Percentiles rank a stretch among this genome's conserved stretches.
phyloP scores from a whole-genome alignment of 2,329 filamentous ascomycete genomes.

The Ascochyta viciae-villosae region DNA sequence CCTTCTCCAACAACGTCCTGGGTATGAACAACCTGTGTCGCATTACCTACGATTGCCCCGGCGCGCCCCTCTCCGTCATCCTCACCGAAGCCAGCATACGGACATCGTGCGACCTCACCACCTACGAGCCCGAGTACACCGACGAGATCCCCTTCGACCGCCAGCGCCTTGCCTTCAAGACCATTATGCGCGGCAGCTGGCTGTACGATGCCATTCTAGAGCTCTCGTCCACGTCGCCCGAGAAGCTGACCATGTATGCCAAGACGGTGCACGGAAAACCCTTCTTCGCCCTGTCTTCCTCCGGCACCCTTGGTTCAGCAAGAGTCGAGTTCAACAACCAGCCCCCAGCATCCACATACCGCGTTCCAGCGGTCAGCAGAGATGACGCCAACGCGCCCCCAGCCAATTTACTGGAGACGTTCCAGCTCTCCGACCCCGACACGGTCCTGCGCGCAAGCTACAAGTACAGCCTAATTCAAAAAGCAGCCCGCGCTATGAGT shows the following conservation, averaged over 20 bases:
- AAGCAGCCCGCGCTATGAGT: constrained; percentile 89
- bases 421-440: constrained; percentile 60
- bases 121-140: constrained; percentile 71
- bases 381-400: constrained; percentile 9
- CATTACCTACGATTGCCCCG: constrained; percentile 76
- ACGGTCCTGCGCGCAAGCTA: constrained; percentile 66
- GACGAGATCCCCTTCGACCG: constrained; percentile 90
- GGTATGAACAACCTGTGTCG: constrained; percentile 87
- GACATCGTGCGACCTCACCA: constrained; percentile 81
- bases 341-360: constrained; percentile 32
- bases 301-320: constrained; percentile 65
- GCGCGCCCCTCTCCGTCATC: constrained; percentile 81
- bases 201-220: constrained; percentile 76
- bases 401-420: constrained; percentile 71
- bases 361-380: constrained; percentile 12
- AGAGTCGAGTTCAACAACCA: constrained; percentile 65
- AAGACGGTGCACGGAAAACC: constrained; percentile 53
- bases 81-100: constrained; percentile 81
- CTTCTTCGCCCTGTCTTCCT: constrained; percentile 76
- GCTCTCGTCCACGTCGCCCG: constrained; percentile 72
- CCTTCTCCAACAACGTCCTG: constrained; percentile 82
- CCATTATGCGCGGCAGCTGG: constrained; percentile 85
- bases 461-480: constrained; percentile 85
- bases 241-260: constrained; percentile 68
- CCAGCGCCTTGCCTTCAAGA: constrained; percentile 82